Conservation (phyloP, 345 rosid species). For the Boechera divaricarpa region DNA sequence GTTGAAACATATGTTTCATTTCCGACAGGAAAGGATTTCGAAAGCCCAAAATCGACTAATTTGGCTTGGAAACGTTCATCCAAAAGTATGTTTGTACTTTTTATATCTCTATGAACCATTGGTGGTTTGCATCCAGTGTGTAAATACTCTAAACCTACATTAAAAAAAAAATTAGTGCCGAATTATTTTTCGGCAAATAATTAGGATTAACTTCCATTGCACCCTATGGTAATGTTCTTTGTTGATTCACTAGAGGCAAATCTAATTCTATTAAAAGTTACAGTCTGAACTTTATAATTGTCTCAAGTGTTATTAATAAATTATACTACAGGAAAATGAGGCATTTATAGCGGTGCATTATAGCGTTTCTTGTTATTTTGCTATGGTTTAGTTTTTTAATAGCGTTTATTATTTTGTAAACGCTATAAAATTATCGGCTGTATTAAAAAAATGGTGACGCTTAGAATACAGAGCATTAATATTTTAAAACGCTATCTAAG, state of each 20-base stretch:
- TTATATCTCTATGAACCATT: background rate
- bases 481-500: too few species aligned
- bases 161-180: background rate
- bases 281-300: background rate
- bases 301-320: background rate
- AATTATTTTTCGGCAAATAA: background rate
- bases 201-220: background rate
- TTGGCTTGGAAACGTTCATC: background rate
- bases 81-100: background rate
- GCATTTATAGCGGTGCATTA: too few species aligned
- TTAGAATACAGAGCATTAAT: too few species aligned
- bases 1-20: background rate
- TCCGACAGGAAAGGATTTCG: background rate
- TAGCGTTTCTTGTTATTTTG: too few species aligned
- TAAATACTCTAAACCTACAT: background rate
- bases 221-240: background rate
- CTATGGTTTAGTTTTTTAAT: too few species aligned
- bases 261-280: background rate
- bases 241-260: background rate
- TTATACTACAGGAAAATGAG: too few species aligned
- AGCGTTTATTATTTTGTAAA: too few species aligned
- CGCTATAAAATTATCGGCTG: too few species aligned
- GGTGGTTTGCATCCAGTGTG: constrained; percentile 1
- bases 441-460: too few species aligned
- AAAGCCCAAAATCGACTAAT: background rate